Evolutionary conservation across 2,329 filamentous ascomycete species (phyloP).

Genomic region (Penicillium frequentans): DNA sequence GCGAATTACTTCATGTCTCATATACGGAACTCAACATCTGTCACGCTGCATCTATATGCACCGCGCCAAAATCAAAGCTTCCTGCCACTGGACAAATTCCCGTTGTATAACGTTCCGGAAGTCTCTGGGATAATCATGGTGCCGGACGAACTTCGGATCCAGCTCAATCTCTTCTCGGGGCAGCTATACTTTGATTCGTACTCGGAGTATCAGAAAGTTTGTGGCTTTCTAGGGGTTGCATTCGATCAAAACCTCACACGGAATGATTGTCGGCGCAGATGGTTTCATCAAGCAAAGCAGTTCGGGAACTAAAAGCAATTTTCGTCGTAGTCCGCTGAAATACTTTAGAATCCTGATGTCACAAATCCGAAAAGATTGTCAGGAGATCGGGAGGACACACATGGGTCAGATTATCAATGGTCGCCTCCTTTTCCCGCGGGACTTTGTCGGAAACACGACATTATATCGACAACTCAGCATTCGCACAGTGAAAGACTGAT

Average conservation of each 20-base stretch:
- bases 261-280: constrained; percentile 28
- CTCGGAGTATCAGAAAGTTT: constrained; percentile 52
- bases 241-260: constrained; percentile 14
- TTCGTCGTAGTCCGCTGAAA: constrained; percentile 42
- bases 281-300: constrained; percentile 16
- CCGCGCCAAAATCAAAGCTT: constrained; percentile 44
- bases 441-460: not conserved
- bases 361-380: constrained; percentile 36
- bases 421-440: constrained; percentile 22
- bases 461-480: too few species aligned
- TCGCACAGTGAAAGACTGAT: too few species aligned
- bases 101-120: constrained; percentile 44
- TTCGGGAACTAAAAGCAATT: constrained; percentile 18
- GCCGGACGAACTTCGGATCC: constrained; percentile 35
- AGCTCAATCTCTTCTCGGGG: constrained; percentile 67
- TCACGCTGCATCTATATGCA: constrained; percentile 54
- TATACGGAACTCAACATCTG: constrained; percentile 37
- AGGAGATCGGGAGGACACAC: constrained; percentile 46
- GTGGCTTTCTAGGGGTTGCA: constrained; percentile 19
- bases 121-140: constrained; percentile 7
- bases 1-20: constrained; percentile 51
- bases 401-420: constrained; percentile 46
- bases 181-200: constrained; percentile 62
- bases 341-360: constrained; percentile 42
- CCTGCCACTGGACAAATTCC: constrained; percentile 47